A percentile compares a stretch with the other conserved stretches of the same genome.
phyloP scores from a whole-genome alignment of 306 rosid species.

The Clitoria ternatea region DNA sequence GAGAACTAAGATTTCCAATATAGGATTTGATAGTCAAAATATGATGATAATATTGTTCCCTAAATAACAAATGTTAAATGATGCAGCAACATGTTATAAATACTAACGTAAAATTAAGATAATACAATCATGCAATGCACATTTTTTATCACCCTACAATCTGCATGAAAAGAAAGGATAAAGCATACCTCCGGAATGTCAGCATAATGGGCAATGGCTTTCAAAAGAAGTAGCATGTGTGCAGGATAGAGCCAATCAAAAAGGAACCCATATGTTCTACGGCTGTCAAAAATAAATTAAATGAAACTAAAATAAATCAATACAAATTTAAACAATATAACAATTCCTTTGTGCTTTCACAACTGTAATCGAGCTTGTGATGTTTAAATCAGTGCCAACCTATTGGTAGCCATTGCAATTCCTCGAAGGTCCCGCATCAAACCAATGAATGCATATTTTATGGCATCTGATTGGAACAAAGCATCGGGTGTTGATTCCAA shows the following conservation, averaged over 20 bases:
- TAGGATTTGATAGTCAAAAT: too few species aligned
- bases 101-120: neutral
- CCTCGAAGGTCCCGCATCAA: constrained; percentile 49
- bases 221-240: constrained; percentile 71
- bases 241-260: constrained; percentile 96
- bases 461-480: constrained; percentile 36
- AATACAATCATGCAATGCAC: neutral
- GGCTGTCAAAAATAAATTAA: constrained; percentile 49
- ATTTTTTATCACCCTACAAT: neutral
- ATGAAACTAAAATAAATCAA: neutral
- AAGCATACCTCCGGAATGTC: constrained; percentile 77
- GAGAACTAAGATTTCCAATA: too few species aligned
- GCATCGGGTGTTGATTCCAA: constrained; percentile 40
- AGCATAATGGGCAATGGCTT: constrained; percentile 66
- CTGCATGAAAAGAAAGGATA: neutral
- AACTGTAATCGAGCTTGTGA: neutral
- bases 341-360: neutral
- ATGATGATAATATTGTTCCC: too few species aligned
- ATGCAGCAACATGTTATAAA: neutral
- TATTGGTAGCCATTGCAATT: constrained; percentile 44
- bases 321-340: neutral
- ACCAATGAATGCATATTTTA: constrained; percentile 42
- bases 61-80: neutral
- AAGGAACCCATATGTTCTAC: constrained; percentile 73
- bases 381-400: constrained; percentile 22